These are phyloP conservation scores for Pythium utonaiense DNA, from an alignment of 352 stramenopile species.

Conservation along the genomic window DNA sequence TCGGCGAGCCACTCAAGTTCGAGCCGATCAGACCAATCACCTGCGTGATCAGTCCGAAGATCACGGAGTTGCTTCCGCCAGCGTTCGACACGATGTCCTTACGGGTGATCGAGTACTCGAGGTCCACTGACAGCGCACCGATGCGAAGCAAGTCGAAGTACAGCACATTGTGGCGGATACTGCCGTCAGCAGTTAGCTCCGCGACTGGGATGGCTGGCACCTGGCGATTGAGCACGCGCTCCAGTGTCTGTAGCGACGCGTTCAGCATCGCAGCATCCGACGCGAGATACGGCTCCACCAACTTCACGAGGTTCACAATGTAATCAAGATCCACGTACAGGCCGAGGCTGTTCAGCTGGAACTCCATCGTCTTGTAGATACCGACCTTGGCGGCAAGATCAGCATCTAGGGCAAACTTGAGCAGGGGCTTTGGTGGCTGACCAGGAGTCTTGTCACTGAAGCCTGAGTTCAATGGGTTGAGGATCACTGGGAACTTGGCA, in stretches of 20 bases:
- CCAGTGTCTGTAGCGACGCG: constrained; percentile 55
- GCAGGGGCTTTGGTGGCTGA: constrained; percentile 53
- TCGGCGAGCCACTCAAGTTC: constrained; percentile 79
- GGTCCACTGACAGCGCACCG: constrained; percentile 59
- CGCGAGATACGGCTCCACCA: constrained; percentile 76
- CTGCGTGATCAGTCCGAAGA: constrained; percentile 78
- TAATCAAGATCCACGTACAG: constrained; percentile 87
- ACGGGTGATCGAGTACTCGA: constrained; percentile 83
- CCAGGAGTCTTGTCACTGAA: constrained; percentile 73
- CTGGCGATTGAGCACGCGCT: constrained; percentile 52
- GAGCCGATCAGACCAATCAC: constrained; percentile 80
- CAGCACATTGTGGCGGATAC: constrained; percentile 71
- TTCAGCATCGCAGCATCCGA: constrained; percentile 61
- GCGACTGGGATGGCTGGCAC: constrained; percentile 58
- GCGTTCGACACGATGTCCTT: constrained; percentile 78
- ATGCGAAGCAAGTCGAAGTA: constrained; percentile 84
- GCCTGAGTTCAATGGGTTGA: constrained; percentile 74
- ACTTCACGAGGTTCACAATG: constrained; percentile 73
- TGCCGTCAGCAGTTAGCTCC: constrained; percentile 54
- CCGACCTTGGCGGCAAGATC: constrained; percentile 71
- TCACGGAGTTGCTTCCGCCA: constrained; percentile 56
- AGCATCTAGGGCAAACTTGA: constrained; percentile 74
- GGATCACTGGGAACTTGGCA: constrained; percentile 80
- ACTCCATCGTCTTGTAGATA: constrained; percentile 81
- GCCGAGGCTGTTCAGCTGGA: constrained; percentile 59